Evolutionary conservation across 257 asterid genomes (phyloP).

Genomic region (Paulownia fortunei): DNA sequence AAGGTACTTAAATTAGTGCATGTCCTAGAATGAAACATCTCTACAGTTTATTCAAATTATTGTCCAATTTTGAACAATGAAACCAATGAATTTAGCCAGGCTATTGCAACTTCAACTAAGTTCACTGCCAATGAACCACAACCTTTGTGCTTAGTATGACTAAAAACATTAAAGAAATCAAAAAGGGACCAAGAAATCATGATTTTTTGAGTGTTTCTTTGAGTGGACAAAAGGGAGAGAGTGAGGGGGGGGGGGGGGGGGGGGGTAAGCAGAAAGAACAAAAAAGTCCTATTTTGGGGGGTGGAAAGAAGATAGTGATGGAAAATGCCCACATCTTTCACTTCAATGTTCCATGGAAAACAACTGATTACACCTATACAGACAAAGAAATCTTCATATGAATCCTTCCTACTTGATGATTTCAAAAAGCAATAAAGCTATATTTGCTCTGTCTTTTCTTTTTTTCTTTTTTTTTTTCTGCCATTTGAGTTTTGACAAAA

Average conservation of each 20-base stretch:
- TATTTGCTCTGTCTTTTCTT: neutral
- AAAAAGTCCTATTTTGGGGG: constrained; percentile 18
- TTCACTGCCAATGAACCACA: constrained; percentile 12
- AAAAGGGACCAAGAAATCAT: constrained; percentile 11
- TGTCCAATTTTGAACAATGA: neutral
- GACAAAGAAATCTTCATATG: constrained; percentile 34
- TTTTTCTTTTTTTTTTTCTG: neutral
- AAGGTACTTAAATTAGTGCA: neutral
- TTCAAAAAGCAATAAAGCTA: constrained; percentile 10
- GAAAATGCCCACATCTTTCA: constrained; percentile 35
- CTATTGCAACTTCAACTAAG: neutral
- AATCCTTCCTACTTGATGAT: neutral
- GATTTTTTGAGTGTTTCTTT: constrained; percentile 15
- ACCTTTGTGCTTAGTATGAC: neutral
- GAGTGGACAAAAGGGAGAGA: constrained; percentile 16
- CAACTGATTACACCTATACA: constrained; percentile 24
- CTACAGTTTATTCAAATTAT: neutral
- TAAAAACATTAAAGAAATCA: constrained; percentile 14
- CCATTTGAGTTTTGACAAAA: constrained; percentile 11
- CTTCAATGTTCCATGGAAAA: constrained; percentile 28
- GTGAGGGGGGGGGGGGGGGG: too few relatives aligned
- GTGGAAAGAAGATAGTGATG: constrained; percentile 17
- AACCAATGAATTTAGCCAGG: neutral
- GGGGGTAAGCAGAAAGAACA: neutral
- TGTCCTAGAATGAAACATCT: neutral